Evolutionary conservation across 2,329 filamentous ascomycete species (phyloP), one percentile per base, ranked within the genome.

Genomic region (Nigrospora sphaerica): DNA sequence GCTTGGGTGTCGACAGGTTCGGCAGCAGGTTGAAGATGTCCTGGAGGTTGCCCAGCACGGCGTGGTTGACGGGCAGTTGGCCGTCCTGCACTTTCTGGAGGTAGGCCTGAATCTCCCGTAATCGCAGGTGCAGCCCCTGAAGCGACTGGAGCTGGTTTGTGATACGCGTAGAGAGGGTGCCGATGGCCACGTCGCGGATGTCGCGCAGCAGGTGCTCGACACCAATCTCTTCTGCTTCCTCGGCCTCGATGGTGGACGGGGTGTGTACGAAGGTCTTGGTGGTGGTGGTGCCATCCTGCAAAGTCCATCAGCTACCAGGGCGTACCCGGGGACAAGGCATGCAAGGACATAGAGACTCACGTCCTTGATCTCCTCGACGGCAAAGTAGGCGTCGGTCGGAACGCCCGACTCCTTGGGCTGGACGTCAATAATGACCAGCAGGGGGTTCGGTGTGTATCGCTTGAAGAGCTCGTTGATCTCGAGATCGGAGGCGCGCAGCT

Each of bases 381-480:
- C 93, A 73, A 98, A 98, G 74, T 98, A 98, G 41, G 93, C 93
- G 72, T 98, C 93, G 43, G 93, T 98, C 17, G 93, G 93, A 45
- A 98, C 93, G 51, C 93, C 93, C 17, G 95, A 88, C 70, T 97
- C 92, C 72, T 96, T 96, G 19, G 93, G 92, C 70, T 97, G 92
- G 52, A 98, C 93, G 64, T 98, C 93, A 58, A 98, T 91, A 68
- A 98, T 98, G 64, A 97, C 92, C 45, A 98, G 80, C 56, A 98
- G 75, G 43, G 93, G 93, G 63, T 97, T 95, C 17, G 93, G 89
- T 45, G 91, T 96, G 74, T 98, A 98, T 74, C 91, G 83, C 78
- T 98, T 98, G 81, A 98, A 97, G 49, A 98, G 81, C 73, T 98
- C 93, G 72, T 98, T 98, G 84, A 98, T 95, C 73, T 97, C 88